Base-by-base conservation (phyloP, 202 grass and related monocot species). In the Tripidium arundinaceum region DNA sequence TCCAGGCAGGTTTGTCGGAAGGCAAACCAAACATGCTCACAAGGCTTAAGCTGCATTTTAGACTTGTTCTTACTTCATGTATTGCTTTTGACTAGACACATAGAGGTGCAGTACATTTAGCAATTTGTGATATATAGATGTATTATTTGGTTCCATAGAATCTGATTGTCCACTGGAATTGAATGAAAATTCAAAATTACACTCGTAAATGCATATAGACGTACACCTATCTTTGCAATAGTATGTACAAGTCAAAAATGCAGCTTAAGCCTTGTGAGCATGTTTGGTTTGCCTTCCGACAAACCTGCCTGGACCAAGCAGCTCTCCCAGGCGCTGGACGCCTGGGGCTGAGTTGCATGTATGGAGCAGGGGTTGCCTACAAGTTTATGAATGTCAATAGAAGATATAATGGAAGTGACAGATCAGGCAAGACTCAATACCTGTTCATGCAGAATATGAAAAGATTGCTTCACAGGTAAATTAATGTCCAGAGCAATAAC, bases 401-500 rank as follows among this genome's bases (percentile, higher is more conserved):
- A 65, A 7, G 43, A 79, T 43, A 79, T 19, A 83, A 57, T 54
- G 11, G 33, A 64, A 55, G 60, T 58, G 24, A 1, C 64, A n/a
- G n/a, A 61, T 64, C 24, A 71, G 36, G 11, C 42, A 74, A 84
- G 75, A 86, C 69, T 63, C 12, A 77, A 70, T 89, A 99, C 96
- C 92, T 99, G 92, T 87, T 99, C 96, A 81, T 99, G 86, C 14
- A 99, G 92, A 70, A 99, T 93, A 80, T 99, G 96, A 84, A 99
- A 99, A 78, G 96, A 92, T 80, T 96, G 96, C 55, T 99, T 99
- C 83, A 99, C 96, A 1, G 96, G 96, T 80, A 99, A 90, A 78
- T 99, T 99, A 78, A 99, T 77, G 78, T 99, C 92, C 25, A 99
- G 52, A 63, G 90, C 96, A 99, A 99, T 90, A 27, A 96, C 96